Evolutionary conservation across 306 rosid genomes (phyloP).

Genomic region (Psophocarpus tetragonolobus): DNA sequence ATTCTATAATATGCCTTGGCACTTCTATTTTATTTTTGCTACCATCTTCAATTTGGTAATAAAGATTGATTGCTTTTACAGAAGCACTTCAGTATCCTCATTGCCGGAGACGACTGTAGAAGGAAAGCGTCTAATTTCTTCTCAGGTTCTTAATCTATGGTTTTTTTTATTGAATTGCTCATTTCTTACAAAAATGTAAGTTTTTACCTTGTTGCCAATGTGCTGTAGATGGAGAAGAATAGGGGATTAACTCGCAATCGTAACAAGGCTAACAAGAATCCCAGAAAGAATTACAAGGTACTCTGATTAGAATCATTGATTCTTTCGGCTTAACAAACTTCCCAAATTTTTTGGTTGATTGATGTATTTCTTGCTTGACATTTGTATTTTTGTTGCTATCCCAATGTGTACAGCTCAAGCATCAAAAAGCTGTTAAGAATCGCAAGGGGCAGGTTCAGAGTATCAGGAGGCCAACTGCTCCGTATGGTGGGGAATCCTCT

Average conservation of each 20-base stretch:
- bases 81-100: constrained; percentile 46
- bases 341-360: background rate
- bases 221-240: constrained; percentile 71
- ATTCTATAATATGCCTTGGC: background rate
- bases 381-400: background rate
- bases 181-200: background rate
- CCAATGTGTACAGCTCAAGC: constrained; percentile 66
- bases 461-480: constrained; percentile 52
- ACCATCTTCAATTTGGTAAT: background rate
- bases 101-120: constrained; percentile 58
- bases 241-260: constrained; percentile 77
- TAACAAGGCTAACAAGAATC: constrained; percentile 78
- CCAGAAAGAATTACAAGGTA: constrained; percentile 96
- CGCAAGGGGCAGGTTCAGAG: constrained; percentile 73
- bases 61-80: constrained; percentile 35
- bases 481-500: constrained; percentile 76
- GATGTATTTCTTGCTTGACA: background rate
- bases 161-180: background rate
- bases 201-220: constrained; percentile 15
- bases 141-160: constrained; percentile 49
- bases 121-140: constrained; percentile 69
- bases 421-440: constrained; percentile 59
- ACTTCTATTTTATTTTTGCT: background rate
- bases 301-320: background rate
- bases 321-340: background rate